phyloP scores from a whole-genome alignment of 495 filamentous ascomycete species.

The Penicillium dipodomyicola region DNA sequence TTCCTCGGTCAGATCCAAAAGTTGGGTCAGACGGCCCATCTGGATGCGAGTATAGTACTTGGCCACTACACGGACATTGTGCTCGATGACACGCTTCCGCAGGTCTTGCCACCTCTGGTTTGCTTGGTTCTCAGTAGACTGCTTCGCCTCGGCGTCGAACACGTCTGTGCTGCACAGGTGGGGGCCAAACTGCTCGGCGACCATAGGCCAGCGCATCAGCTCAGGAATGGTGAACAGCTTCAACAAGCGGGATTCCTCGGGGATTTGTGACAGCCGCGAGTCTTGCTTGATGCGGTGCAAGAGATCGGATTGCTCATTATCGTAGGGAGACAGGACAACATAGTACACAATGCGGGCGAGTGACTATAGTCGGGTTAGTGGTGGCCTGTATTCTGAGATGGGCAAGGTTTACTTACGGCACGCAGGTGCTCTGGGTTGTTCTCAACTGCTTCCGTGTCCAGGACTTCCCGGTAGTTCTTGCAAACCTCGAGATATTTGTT shows the following conservation, averaged over 20 bases:
- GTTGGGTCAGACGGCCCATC: constrained; percentile 80
- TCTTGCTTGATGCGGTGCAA: constrained; percentile 82
- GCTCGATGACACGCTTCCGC: constrained; percentile 96
- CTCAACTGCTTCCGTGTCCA: constrained; percentile 92
- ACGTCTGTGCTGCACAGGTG: constrained; percentile 90
- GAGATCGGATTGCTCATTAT: constrained; percentile 98
- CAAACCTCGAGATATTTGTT: constrained; percentile 94
- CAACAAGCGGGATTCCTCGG: constrained; percentile 73
- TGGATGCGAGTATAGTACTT: constrained; percentile 98
- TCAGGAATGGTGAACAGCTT: constrained; percentile 94
- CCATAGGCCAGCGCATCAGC: constrained; percentile 96
- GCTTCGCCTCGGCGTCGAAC: constrained; percentile 59
- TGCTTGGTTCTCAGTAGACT: constrained; percentile 70
- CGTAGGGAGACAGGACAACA: constrained; percentile 91
- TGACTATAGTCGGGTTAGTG: constrained; percentile 48
- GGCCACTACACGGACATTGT: constrained; percentile 95
- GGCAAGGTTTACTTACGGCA: constrained; percentile 57
- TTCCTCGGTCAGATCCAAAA: constrained; percentile 87
- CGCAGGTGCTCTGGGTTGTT: constrained; percentile 80
- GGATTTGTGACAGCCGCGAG: constrained; percentile 62
- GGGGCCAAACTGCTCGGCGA: constrained; percentile 79
- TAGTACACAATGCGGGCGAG: constrained; percentile 95
- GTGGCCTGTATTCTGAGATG: background rate
- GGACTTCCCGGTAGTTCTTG: constrained; percentile 93
- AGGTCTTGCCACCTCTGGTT: constrained; percentile 85